Conservation (phyloP, 2,329 filamentous ascomycete species). For the Coniochaeta sp. region DNA sequence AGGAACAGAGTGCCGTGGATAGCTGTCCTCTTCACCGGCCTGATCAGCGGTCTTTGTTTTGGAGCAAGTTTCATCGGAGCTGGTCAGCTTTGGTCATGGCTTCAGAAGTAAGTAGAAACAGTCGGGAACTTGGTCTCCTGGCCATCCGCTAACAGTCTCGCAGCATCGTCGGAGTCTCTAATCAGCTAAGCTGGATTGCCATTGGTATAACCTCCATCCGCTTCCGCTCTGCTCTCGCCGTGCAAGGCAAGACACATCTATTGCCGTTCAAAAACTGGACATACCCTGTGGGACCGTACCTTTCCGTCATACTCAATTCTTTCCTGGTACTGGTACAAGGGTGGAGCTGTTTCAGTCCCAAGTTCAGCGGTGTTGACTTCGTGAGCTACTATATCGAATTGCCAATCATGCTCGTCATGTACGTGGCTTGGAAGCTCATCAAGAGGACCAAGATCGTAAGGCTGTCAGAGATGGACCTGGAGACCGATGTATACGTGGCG, state of each 20-base stretch:
- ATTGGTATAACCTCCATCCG: slow-evolving; percentile 59
- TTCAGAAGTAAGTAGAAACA: slow-evolving; percentile 47
- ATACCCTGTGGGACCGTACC: slow-evolving; percentile 53
- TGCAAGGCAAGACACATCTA: slow-evolving; percentile 52
- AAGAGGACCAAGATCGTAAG: slow-evolving; percentile 11
- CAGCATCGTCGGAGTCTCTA: slow-evolving; percentile 58
- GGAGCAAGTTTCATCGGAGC: slow-evolving; percentile 59
- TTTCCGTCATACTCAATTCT: slow-evolving; percentile 47
- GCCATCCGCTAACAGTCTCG: slow-evolving; percentile 3
- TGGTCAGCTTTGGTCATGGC: slow-evolving; percentile 57
- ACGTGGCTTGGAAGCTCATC: slow-evolving; percentile 42
- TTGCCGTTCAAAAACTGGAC: slow-evolving; percentile 62
- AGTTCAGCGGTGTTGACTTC: slow-evolving; percentile 50
- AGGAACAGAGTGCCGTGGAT: slow-evolving; percentile 44
- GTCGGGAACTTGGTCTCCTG: slow-evolving; percentile 9
- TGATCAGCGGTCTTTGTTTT: slow-evolving; percentile 52
- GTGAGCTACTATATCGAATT: slow-evolving; percentile 58
- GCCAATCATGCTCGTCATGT: slow-evolving; percentile 49
- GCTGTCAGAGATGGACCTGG: slow-evolving; percentile 14
- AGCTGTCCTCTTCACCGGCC: slow-evolving; percentile 44
- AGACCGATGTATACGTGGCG: slow-evolving; percentile 13
- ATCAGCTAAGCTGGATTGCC: slow-evolving; percentile 58
- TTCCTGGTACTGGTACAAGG: slow-evolving; percentile 57
- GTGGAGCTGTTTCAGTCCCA: slow-evolving; percentile 54
- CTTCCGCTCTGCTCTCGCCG: slow-evolving; percentile 49